Evolutionary conservation across 116 monocot genomes (phyloP).

Genomic region (Cymodocea nodosa): DNA sequence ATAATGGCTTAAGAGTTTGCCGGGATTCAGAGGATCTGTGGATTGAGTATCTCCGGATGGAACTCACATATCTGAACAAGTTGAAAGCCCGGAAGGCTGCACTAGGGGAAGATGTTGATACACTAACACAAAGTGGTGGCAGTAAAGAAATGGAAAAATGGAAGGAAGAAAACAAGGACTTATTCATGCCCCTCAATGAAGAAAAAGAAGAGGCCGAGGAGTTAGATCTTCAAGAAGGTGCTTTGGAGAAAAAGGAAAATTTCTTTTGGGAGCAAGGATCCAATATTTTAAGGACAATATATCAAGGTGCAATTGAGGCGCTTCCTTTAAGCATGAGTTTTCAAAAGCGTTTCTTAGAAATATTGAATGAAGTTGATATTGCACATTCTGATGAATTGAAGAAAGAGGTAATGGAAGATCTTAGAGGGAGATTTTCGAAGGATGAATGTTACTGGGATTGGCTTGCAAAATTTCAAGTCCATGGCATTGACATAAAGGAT

Average conservation of each 20-base stretch:
- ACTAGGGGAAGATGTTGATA: constrained; percentile 45
- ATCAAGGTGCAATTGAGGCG: constrained; percentile 55
- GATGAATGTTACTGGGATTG: constrained; percentile 77
- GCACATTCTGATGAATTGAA: constrained; percentile 59
- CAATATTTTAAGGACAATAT: constrained; percentile 56
- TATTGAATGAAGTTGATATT: constrained; percentile 48
- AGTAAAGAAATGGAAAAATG: constrained; percentile 24
- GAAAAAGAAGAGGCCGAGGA: constrained; percentile 9
- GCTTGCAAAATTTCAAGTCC: constrained; percentile 46
- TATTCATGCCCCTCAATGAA: constrained; percentile 46
- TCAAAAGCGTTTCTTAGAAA: constrained; percentile 64
- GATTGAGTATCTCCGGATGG: constrained; percentile 91
- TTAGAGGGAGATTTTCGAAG: constrained; percentile 52
- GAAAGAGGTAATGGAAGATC: constrained; percentile 50
- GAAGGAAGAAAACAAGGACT: constrained; percentile 62
- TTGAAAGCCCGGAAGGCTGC: constrained; percentile 67
- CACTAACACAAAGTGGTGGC: constrained; percentile 12
- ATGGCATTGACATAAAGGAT: constrained; percentile 7
- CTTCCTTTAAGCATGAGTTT: constrained; percentile 58
- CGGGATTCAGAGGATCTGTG: constrained; percentile 77
- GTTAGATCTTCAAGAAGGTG: constrained; percentile 10
- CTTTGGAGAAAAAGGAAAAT: constrained; percentile 36
- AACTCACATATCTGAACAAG: constrained; percentile 87
- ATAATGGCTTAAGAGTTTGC: constrained; percentile 73
- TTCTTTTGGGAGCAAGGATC: constrained; percentile 58